These are phyloP conservation scores for Melampsora abietis-canadensis DNA, from an alignment of 1,284 basidiomycete genomes.

Conservation along the genomic window DNA sequence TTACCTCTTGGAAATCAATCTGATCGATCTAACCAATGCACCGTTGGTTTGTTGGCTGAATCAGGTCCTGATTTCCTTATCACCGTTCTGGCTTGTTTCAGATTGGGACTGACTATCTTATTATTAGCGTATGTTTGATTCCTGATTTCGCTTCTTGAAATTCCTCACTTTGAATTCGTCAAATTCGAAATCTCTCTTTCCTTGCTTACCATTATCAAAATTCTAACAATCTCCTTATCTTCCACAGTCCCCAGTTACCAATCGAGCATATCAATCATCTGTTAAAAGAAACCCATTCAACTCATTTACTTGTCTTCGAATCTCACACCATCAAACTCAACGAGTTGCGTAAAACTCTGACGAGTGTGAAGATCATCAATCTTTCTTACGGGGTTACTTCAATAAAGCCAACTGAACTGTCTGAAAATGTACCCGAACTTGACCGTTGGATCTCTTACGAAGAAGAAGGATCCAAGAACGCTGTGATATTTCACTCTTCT, in stretches of 20 bases:
- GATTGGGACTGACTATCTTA: slow-evolving; percentile 10
- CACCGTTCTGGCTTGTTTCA: slow-evolving; percentile 5
- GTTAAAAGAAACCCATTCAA: slow-evolving; percentile 7
- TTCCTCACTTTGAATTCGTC: not conserved
- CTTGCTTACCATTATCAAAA: not conserved
- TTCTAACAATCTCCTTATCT: too few species aligned
- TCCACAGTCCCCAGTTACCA: not conserved
- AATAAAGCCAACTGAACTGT: not conserved
- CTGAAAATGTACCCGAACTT: not conserved
- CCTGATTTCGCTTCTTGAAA: not conserved
- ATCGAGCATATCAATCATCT: not conserved
- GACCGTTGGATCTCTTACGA: slow-evolving; percentile 13
- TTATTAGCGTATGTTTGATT: not conserved
- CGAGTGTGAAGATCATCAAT: not conserved
- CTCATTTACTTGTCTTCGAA: not conserved
- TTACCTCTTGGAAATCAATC: not conserved
- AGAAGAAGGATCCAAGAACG: slow-evolving; percentile 53
- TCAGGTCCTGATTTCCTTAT: slow-evolving; percentile 16
- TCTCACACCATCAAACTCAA: not conserved
- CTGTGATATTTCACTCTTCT: slow-evolving; percentile 63
- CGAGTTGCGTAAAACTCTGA: not conserved
- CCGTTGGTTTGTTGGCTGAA: not conserved
- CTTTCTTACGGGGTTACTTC: not conserved
- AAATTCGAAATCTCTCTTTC: not conserved
- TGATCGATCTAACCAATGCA: not conserved